A percentile compares a stretch with the other conserved stretches of the same genome.
Evolutionary conservation across 2,329 filamentous ascomycete genomes (phyloP).

Genomic region (Scedosporium apiospermum): DNA sequence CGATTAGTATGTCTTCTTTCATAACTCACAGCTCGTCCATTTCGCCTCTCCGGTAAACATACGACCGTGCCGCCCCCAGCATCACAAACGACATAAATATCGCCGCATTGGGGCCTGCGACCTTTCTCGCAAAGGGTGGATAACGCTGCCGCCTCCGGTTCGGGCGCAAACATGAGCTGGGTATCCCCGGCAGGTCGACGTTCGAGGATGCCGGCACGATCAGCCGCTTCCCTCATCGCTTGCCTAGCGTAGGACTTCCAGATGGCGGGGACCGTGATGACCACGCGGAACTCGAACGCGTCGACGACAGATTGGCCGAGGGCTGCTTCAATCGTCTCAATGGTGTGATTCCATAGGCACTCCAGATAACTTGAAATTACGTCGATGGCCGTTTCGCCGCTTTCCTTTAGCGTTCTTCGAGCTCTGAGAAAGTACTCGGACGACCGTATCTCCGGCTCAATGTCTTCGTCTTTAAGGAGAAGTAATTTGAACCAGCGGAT

Average conservation of each 20-base stretch:
- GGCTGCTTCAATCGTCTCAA: conserved; percentile 16
- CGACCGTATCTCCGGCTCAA: conserved; percentile 12
- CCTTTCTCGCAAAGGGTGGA: conserved; percentile 21
- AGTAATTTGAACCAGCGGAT: conserved; percentile 33
- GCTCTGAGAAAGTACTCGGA: conserved; percentile 15
- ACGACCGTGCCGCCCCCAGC: conserved; percentile 20
- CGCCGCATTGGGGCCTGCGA: conserved; percentile 13
- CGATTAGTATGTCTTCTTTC: conserved; percentile 8
- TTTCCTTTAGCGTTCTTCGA: fast-evolving
- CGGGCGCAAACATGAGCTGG: conserved; percentile 23
- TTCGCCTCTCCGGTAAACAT: not conserved
- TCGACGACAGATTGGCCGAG: conserved; percentile 15
- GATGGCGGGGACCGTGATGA: conserved; percentile 35
- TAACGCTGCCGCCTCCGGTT: conserved; percentile 36
- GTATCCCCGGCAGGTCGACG: conserved; percentile 18
- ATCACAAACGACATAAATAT: conserved; percentile 21
- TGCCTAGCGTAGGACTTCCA: conserved; percentile 29
- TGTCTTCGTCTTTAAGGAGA: conserved; percentile 22
- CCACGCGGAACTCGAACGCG: conserved; percentile 21
- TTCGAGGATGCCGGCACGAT: conserved; percentile 24
- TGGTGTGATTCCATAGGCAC: conserved; percentile 21
- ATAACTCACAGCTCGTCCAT: not conserved
- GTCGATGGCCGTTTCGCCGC: conserved; percentile 15
- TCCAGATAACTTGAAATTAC: conserved; percentile 23
- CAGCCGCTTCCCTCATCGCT: conserved; percentile 25